These are phyloP conservation scores for Psilocybe cyanescens DNA, from an alignment of 768 basidiomycete species.

Conservation along the genomic window DNA sequence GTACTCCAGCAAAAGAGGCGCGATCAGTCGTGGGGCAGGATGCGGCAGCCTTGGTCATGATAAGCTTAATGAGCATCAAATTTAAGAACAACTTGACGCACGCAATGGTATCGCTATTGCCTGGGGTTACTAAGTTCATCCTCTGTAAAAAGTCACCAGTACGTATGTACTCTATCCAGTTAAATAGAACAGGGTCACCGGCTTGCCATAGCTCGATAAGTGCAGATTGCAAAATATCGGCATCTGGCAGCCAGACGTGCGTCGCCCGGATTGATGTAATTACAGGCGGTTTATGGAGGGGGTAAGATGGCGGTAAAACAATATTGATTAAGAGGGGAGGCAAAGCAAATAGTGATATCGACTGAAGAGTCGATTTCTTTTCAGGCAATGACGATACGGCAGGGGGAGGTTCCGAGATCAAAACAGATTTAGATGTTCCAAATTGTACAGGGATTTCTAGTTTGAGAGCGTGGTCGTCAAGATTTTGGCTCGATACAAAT, in stretches of 20 bases:
- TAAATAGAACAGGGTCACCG: conserved; percentile 65
- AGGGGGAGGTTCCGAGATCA: conserved; percentile 34
- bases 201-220: conserved; percentile 63
- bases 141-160: conserved; percentile 63
- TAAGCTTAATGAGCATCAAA: conserved; percentile 8
- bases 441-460: conserved; percentile 74
- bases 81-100: conserved; percentile 27
- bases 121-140: conserved; percentile 39
- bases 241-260: conserved; percentile 60
- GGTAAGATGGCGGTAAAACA: conserved; percentile 57
- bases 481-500: conserved; percentile 50
- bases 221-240: conserved; percentile 36
- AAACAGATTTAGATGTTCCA: conserved; percentile 40
- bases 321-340: conserved; percentile 68
- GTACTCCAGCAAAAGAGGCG: conserved; percentile 49
- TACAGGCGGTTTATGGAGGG: conserved; percentile 52
- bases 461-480: conserved; percentile 42
- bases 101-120: conserved; percentile 39
- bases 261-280: conserved; percentile 58
- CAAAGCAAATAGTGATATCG: conserved; percentile 49
- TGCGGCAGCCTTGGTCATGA: conserved; percentile 50
- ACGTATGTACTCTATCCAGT: conserved; percentile 74
- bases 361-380: conserved; percentile 20
- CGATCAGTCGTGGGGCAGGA: conserved; percentile 56
- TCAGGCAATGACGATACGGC: conserved; percentile 1